Conservation (phyloP, 192 early-diverging fungal genomes). For the Mortierella hygrophila region DNA sequence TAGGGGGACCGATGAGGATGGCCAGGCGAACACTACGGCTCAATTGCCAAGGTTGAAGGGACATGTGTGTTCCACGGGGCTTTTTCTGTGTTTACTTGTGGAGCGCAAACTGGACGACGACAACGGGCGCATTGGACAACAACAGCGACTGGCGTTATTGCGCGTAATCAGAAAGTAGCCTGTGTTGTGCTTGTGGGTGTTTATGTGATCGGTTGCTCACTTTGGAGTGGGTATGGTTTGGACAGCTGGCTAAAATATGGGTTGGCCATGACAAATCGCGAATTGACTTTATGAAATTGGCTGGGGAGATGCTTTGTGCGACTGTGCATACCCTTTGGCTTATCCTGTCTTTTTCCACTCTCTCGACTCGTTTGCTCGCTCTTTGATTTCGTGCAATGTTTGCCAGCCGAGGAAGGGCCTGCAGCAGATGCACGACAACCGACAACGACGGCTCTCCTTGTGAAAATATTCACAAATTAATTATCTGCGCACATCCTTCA, state of each 20-base stretch:
- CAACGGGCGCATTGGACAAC: neutral
- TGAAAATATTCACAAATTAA: neutral
- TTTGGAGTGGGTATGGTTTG: neutral
- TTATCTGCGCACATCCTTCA: neutral
- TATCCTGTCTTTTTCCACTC: neutral
- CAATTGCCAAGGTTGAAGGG: neutral
- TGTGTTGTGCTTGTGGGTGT: neutral
- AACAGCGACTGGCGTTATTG: neutral
- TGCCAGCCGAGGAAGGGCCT: neutral
- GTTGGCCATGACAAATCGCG: conserved; percentile 45
- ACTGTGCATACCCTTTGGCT: neutral
- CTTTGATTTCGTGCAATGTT: neutral
- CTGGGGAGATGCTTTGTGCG: conserved; percentile 1
- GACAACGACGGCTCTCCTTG: neutral
- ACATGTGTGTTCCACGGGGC: neutral
- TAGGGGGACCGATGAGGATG: neutral
- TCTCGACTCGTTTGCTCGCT: neutral
- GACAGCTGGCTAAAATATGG: conserved; percentile 16
- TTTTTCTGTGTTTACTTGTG: neutral
- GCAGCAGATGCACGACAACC: neutral
- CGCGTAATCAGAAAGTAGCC: too few relatives aligned
- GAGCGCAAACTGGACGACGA: neutral
- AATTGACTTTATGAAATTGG: conserved; percentile 5
- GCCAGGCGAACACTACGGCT: neutral
- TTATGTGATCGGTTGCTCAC: neutral